Evolutionary conservation across 257 asterid species (phyloP), one percentile per base, ranked within the genome.

Genomic region (Eustoma russellianum): DNA sequence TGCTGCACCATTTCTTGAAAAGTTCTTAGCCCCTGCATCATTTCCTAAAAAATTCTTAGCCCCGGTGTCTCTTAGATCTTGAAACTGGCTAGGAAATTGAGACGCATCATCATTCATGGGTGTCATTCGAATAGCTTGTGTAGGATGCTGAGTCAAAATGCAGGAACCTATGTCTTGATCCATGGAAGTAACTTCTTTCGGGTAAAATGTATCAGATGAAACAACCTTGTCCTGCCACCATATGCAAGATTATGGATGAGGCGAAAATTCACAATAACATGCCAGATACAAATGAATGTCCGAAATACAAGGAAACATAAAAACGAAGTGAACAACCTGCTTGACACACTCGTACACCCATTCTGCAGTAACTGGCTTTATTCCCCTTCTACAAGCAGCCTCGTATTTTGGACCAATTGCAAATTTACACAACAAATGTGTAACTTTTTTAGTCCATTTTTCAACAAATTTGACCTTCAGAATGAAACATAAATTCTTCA

Each of bases 261-360:
- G 46, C 30, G 3, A 24, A 24, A 24, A 4, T 24, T 24, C 30
- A 24, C 2, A 24, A 24, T 24, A 24, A 33, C 43, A 38, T 28
- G 18, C 57, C 59, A 57, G 40, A 56, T 50, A 59, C 40, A 60
- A 8, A 47, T 46, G 14, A 35, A 33, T 15, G 18, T 55, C 15
- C 48, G 8, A 46, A 56, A 41, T 15, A 33, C 5, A 30, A 41
- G 14, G 34, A 44, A 34, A 9, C 5, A 34, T 48, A n/a, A 55
- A 63, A 48, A 49, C 64, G 51, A 51, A 53, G 17, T 24, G 52
- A 60, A 62, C 24, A 53, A 87, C 98, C 98, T 81, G 86, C 66
- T 63, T 73, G 68, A 78, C 83, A 28, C 97, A 92, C 74, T 77
- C 95, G 59, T 75, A 77, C 41, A 92, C 74, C 97, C 97, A 92